Evolutionary conservation across 768 basidiomycete species (phyloP).

Genomic region (Leccinum incarnatum): DNA sequence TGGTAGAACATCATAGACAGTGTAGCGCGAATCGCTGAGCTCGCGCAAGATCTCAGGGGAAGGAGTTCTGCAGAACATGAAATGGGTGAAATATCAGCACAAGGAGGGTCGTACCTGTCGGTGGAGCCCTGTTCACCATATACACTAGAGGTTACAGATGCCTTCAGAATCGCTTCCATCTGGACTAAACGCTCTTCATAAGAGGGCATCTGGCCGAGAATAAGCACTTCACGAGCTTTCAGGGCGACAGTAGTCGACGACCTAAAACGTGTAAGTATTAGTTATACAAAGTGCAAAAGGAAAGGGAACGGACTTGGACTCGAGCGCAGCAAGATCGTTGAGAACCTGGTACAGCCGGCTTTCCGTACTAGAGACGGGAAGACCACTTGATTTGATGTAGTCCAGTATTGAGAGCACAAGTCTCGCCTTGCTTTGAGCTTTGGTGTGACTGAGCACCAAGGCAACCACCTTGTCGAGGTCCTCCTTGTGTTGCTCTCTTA

Average conservation of each 20-base stretch:
- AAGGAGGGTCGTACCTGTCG: conserved; percentile 46
- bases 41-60: conserved; percentile 86
- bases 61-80: conserved; percentile 55
- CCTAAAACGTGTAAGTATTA: conserved; percentile 36
- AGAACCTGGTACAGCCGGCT: conserved; percentile 72
- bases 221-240: conserved; percentile 96
- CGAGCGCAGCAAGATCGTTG: conserved; percentile 78
- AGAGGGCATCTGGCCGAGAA: conserved; percentile 94
- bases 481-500: conserved; percentile 92
- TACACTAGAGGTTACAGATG: conserved; percentile 80
- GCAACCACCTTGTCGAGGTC: conserved; percentile 84
- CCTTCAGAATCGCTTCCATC: conserved; percentile 91
- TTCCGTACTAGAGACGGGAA: conserved; percentile 75
- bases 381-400: conserved; percentile 77
- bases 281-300: neutral
- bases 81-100: neutral
- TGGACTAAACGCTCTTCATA: conserved; percentile 92
- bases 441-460: conserved; percentile 92
- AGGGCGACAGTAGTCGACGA: conserved; percentile 90
- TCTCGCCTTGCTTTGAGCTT: conserved; percentile 89
- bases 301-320: conserved; percentile 66
- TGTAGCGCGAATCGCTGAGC: conserved; percentile 93
- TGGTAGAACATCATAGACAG: conserved; percentile 95
- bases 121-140: conserved; percentile 81
- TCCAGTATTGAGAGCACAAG: conserved; percentile 85